These are phyloP conservation scores for Dactylellina cionopaga DNA, from an alignment of 2,329 filamentous ascomycete genomes.

Conservation along the genomic window DNA sequence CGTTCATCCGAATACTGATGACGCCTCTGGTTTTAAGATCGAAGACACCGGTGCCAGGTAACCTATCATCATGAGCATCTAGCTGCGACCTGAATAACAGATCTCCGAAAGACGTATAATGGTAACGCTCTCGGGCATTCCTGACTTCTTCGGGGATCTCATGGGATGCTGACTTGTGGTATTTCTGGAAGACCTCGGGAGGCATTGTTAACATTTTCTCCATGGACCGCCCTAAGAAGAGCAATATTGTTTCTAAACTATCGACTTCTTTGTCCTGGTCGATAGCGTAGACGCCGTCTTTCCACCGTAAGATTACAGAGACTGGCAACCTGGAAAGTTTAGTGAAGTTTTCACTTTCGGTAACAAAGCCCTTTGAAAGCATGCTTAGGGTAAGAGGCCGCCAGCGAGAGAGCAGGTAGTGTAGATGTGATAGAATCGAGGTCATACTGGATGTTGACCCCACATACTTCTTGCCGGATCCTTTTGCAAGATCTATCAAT, in stretches of 20 bases:
- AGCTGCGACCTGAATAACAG: constrained; percentile 95
- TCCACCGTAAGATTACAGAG: constrained; percentile 80
- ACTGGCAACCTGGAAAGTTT: constrained; percentile 76
- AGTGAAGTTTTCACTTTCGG: constrained; percentile 75
- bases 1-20: constrained; percentile 88
- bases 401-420: constrained; percentile 88
- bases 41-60: constrained; percentile 93
- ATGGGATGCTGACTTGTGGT: constrained; percentile 74
- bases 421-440: constrained; percentile 84
- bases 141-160: constrained; percentile 77
- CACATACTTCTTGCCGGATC: constrained; percentile 79
- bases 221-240: constrained; percentile 93
- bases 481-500: constrained; percentile 74
- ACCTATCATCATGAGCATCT: constrained; percentile 83
- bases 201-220: constrained; percentile 90
- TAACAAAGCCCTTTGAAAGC: constrained; percentile 74
- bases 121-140: constrained; percentile 78
- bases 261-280: constrained; percentile 96
- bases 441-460: constrained; percentile 99
- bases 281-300: constrained; percentile 86
- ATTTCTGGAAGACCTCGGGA: constrained; percentile 85
- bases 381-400: constrained; percentile 74
- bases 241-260: constrained; percentile 78
- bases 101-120: constrained; percentile 86
- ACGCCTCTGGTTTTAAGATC: constrained; percentile 96